These are phyloP conservation scores for Oenanthe sinensis DNA, from an alignment of 129 eudicot genomes.

Conservation along the genomic window DNA sequence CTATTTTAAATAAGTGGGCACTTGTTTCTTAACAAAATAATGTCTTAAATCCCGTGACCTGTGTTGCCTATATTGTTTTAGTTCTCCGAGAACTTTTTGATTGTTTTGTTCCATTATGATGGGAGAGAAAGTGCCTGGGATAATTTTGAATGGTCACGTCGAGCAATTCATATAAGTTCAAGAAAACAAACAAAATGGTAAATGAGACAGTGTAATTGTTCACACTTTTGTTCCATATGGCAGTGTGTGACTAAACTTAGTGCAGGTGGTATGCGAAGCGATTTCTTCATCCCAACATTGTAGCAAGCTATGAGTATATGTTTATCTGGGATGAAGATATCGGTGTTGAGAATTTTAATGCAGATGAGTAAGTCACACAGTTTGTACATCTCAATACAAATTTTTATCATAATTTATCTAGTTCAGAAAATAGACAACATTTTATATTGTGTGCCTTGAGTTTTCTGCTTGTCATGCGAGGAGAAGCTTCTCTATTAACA, in stretches of 20 bases:
- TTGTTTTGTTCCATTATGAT: constrained; percentile 39
- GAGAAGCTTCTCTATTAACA: not conserved
- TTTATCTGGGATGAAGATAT: constrained; percentile 64
- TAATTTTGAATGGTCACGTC: constrained; percentile 38
- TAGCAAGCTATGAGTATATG: constrained; percentile 44
- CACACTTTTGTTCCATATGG: not conserved
- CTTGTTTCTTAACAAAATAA: too few species aligned
- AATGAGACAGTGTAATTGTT: not conserved
- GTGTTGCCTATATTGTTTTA: constrained; percentile 18
- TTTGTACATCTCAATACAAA: not conserved
- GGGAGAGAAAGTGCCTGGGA: constrained; percentile 42
- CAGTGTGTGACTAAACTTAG: not conserved
- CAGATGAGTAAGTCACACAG: constrained; percentile 29
- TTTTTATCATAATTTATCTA: not conserved
- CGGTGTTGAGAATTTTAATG: constrained; percentile 45
- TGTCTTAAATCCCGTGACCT: not conserved
- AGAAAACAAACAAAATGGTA: constrained; percentile 47
- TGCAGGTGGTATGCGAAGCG: constrained; percentile 61
- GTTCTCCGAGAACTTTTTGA: constrained; percentile 37
- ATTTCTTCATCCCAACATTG: constrained; percentile 46
- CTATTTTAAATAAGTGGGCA: not conserved
- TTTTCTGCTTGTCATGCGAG: too few species aligned
- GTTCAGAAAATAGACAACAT: not conserved
- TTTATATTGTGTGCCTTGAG: not conserved
- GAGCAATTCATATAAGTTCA: constrained; percentile 40